Evolutionary conservation across 106 monocot genomes (phyloP), one percentile per base, ranked within the genome.

Genomic region (Dioscorea dumetorum): DNA sequence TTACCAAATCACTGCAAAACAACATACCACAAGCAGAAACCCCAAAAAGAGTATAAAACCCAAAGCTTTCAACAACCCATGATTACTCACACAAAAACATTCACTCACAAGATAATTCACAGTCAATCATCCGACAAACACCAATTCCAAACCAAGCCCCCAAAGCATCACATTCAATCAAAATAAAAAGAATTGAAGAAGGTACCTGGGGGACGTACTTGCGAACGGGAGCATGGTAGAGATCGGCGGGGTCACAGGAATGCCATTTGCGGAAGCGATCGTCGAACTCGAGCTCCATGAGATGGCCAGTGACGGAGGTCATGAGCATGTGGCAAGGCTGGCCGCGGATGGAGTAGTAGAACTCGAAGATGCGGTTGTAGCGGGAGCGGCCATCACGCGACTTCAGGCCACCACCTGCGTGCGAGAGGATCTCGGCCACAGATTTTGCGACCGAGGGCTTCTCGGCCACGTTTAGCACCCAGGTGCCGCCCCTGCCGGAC

Each of bases 261-360:
- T 80, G 74, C 97, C 97, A 97, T 50, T 74, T 78, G 62, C 91
- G 79, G 72, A 73, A 97, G 59, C 91, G 77, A 14, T 92, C 89
- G 33, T 97, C 91, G 70, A 97, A 97, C 9, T 92, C 97, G 34
- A 97, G 83, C 72, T 97, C 97, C 92, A 92, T 97, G 23, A 97
- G 84, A 60, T 97, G 97, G 17, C 95, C 95, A 12, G 84, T 95
- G 82, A 95, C 95, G 50, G 95, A 95, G 32, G 95, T 95, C 72
- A 95, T 67, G 58, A 84, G 71, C 95, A 95, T 95, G 82, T 78
- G 84, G 74, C 91, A 95, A 19, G 51, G 67, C 58, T 80, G 88
- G 41, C 67, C 65, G 0, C 79, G 65, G 78, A 95, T 88, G 24
- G 75, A 24, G 76, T 88, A 86, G 57, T 91, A 86, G 77, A 95